Evolutionary conservation across 257 asterid genomes (phyloP).

Genomic region (Dorcoceras hygrometricum): DNA sequence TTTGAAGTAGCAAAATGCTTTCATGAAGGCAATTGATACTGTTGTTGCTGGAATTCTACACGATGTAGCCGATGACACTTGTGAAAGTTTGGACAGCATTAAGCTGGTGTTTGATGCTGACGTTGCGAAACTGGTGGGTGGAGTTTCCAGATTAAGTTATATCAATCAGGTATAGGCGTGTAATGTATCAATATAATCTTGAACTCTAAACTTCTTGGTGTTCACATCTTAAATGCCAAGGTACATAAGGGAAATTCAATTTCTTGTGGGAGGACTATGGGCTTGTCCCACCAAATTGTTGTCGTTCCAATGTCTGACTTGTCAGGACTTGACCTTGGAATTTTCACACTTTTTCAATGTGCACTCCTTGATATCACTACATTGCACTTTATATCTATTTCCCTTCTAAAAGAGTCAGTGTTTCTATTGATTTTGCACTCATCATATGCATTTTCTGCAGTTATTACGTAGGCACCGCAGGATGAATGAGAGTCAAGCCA

Average conservation of each 20-base stretch:
- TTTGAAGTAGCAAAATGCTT: constrained; percentile 20
- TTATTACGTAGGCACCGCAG: constrained; percentile 91
- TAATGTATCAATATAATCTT: constrained; percentile 12
- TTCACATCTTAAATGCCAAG: constrained; percentile 20
- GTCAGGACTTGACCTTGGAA: constrained; percentile 18
- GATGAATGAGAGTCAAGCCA: constrained; percentile 57
- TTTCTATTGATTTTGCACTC: constrained; percentile 15
- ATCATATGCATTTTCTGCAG: constrained; percentile 41
- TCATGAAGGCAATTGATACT: constrained; percentile 74
- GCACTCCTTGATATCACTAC: constrained; percentile 8
- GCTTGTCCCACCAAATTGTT: constrained; percentile 13
- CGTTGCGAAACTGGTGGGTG: constrained; percentile 84
- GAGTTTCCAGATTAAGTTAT: constrained; percentile 89
- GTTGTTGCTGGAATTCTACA: constrained; percentile 97
- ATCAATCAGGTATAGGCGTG: constrained; percentile 69
- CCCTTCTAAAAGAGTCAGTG: constrained; percentile 8
- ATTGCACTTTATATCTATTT: neutral
- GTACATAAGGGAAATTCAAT: neutral
- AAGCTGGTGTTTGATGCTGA: constrained; percentile 77
- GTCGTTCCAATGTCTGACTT: neutral
- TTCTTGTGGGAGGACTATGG: constrained; percentile 19
- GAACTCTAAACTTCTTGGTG: neutral
- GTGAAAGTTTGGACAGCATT: constrained; percentile 66
- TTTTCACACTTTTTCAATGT: neutral
- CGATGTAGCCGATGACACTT: constrained; percentile 80